These are phyloP conservation scores for Pyropia yezoensis DNA, from an alignment of 23 red algal genomes.

Conservation along the genomic window DNA sequence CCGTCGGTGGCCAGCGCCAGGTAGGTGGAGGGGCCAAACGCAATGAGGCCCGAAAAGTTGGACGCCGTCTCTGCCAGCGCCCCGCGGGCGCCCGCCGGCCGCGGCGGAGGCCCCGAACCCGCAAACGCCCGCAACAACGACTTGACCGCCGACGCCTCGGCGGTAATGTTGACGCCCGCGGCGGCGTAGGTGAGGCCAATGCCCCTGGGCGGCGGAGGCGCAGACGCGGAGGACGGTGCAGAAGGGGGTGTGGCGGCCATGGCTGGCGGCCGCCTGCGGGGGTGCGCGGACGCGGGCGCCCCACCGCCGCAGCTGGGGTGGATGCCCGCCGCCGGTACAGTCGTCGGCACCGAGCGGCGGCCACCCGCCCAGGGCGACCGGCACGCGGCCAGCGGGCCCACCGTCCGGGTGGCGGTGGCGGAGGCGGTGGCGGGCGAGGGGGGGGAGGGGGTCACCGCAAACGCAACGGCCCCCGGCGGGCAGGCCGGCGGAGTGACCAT, in stretches of 20 bases:
- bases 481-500: no score
- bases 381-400: no score
- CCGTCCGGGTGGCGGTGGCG: no score
- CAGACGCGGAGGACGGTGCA: not conserved
- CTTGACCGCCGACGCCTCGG: constrained; percentile 45
- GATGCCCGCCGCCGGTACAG: no score
- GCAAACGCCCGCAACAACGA: constrained; percentile 39
- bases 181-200: constrained; percentile 36
- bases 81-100: constrained; percentile 22
- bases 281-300: no score
- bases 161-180: constrained; percentile 67
- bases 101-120: constrained; percentile 6
- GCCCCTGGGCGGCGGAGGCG: not conserved
- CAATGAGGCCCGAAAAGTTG: constrained; percentile 83
- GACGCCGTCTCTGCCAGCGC: constrained; percentile 36
- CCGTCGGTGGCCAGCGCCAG: constrained; percentile 85
- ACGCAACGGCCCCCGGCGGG: no score
- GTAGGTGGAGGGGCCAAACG: constrained; percentile 55
- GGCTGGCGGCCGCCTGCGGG: no score
- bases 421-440: no score
- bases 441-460: no score
- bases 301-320: no score
- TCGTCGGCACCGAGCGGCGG: no score
- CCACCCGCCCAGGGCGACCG: no score
- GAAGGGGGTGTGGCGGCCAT: not conserved